These are phyloP conservation scores for Xylaria scruposa DNA, from an alignment of 495 filamentous ascomycete genomes.

Conservation along the genomic window DNA sequence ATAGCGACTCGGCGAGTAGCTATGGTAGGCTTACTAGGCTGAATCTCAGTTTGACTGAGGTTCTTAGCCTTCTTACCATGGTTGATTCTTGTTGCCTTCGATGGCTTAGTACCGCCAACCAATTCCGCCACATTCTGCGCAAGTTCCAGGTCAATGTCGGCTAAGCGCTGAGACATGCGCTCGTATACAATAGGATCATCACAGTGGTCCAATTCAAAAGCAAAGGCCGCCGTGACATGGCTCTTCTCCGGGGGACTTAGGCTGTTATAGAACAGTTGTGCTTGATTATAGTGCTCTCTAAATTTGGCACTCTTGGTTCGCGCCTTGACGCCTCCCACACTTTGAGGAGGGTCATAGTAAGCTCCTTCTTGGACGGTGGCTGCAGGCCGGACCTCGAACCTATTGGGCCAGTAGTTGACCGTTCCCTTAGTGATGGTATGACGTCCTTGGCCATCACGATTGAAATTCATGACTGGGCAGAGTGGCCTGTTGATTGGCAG, in stretches of 20 bases:
- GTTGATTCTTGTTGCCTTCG: slow-evolving; percentile 59
- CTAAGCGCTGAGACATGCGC: slow-evolving; percentile 71
- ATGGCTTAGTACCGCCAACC: slow-evolving; percentile 69
- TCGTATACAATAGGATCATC: slow-evolving; percentile 83
- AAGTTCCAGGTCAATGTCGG: slow-evolving; percentile 75
- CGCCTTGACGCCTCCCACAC: slow-evolving; percentile 71
- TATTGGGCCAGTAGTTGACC: slow-evolving; percentile 92
- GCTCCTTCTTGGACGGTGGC: slow-evolving; percentile 64
- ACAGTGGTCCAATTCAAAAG: slow-evolving; percentile 89
- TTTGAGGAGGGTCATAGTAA: slow-evolving; percentile 71
- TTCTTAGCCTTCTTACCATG: slow-evolving; percentile 69
- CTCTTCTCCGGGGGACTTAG: slow-evolving; percentile 71
- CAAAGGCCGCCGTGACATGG: slow-evolving; percentile 73
- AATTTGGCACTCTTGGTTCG: slow-evolving; percentile 79
- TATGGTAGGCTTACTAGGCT: slow-evolving; percentile 68
- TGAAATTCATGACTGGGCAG: slow-evolving; percentile 83
- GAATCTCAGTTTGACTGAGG: slow-evolving; percentile 74
- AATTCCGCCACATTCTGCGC: slow-evolving; percentile 72
- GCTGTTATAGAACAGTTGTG: slow-evolving; percentile 82
- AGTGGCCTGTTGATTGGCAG: slow-evolving; percentile 79
- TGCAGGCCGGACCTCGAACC: slow-evolving; percentile 69
- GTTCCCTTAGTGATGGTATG: slow-evolving; percentile 64
- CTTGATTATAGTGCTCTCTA: slow-evolving; percentile 77
- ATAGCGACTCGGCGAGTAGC: slow-evolving; percentile 76
- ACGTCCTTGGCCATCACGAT: slow-evolving; percentile 74